These are phyloP conservation scores for Aspergillus egyptiacus DNA, from an alignment of 495 filamentous ascomycete species.

Conservation along the genomic window DNA sequence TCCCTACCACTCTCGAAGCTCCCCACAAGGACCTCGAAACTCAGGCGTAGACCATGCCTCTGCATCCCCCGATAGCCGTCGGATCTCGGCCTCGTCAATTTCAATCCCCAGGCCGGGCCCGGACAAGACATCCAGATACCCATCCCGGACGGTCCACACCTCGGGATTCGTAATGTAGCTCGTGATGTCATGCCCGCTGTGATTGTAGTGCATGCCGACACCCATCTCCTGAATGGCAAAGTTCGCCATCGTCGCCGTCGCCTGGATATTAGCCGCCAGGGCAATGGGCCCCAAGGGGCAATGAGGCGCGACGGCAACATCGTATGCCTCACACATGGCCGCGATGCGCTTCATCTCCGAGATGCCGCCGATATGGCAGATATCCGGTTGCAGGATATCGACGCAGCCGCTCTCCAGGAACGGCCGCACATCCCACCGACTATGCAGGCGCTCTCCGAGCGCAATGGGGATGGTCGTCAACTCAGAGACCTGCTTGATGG, in stretches of 20 bases:
- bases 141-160: slow-evolving; percentile 58
- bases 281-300: slow-evolving; percentile 73
- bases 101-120: slow-evolving; percentile 68
- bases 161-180: slow-evolving; percentile 58
- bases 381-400: slow-evolving; percentile 70
- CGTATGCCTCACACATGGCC: slow-evolving; percentile 67
- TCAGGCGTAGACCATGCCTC: slow-evolving; percentile 7
- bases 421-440: slow-evolving; percentile 66
- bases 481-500: slow-evolving; percentile 56
- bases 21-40: slow-evolving; percentile 8
- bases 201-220: slow-evolving; percentile 72
- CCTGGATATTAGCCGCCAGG: slow-evolving; percentile 64
- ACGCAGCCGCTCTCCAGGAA: slow-evolving; percentile 62
- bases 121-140: slow-evolving; percentile 54
- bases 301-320: slow-evolving; percentile 70
- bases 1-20: slow-evolving; percentile 11
- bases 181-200: slow-evolving; percentile 54
- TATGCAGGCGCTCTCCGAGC: slow-evolving; percentile 69
- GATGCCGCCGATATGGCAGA: slow-evolving; percentile 68
- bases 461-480: slow-evolving; percentile 61
- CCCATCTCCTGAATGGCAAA: slow-evolving; percentile 79
- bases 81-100: slow-evolving; percentile 59
- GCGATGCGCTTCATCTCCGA: slow-evolving; percentile 65
- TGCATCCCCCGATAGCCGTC: slow-evolving; percentile 15
- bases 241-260: slow-evolving; percentile 57